Evolutionary conservation across 345 rosid species (phyloP).

Genomic region (Populus ilicifolia): DNA sequence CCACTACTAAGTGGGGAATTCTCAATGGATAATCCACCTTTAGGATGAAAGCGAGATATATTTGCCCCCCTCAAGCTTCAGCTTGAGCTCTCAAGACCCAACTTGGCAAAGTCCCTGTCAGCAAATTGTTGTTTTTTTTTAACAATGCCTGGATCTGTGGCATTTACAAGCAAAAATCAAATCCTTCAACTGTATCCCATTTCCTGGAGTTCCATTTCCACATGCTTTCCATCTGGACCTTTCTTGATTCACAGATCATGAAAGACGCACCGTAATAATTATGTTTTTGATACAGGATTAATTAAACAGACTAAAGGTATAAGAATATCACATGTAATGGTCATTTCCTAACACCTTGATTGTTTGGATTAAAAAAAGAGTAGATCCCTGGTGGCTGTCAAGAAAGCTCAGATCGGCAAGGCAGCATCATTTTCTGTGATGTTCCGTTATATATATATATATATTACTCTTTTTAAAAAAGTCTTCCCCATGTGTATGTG

Average conservation of each 20-base stretch:
- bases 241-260: conserved; percentile 24
- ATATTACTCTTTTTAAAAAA: conserved; percentile 14
- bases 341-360: conserved; percentile 18
- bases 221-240: conserved; percentile 36
- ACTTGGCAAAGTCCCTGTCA: conserved; percentile 21
- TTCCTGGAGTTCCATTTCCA: conserved; percentile 18
- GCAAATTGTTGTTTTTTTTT: conserved; percentile 13
- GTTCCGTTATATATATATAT: conserved; percentile 1
- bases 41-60: conserved; percentile 7
- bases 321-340: conserved; percentile 23
- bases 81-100: conserved; percentile 25
- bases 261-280: conserved; percentile 27
- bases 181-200: conserved; percentile 10
- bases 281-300: conserved; percentile 21
- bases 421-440: conserved; percentile 37
- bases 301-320: background rate
- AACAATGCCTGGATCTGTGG: conserved; percentile 13
- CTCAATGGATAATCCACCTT: conserved; percentile 30
- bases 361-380: background rate
- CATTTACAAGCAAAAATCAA: conserved; percentile 14
- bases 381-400: conserved; percentile 12
- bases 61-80: background rate
- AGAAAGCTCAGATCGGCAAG: conserved; percentile 20
- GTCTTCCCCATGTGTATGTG: conserved; percentile 26
- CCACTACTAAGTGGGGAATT: conserved; percentile 27